Evolutionary conservation across 768 basidiomycete species (phyloP).

Genomic region (Termitomyces sp.): DNA sequence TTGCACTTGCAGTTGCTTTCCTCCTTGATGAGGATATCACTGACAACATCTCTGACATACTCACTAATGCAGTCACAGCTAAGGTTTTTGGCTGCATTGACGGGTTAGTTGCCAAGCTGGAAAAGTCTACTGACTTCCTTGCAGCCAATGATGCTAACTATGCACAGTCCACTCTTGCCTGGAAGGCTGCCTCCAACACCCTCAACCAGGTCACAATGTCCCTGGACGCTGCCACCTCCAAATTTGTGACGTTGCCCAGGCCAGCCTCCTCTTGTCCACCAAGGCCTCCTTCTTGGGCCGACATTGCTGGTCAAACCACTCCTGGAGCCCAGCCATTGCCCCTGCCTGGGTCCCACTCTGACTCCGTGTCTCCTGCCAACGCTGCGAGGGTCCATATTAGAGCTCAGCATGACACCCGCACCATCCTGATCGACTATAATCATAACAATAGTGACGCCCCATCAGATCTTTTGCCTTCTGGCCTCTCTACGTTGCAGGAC

Average conservation of each 20-base stretch:
- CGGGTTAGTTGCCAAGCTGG: neutral
- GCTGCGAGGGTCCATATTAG: neutral
- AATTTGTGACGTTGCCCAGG: no score
- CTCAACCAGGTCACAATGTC: no score
- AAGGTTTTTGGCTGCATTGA: neutral
- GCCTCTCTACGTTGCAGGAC: neutral
- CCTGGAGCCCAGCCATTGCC: neutral
- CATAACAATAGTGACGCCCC: neutral
- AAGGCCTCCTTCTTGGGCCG: neutral
- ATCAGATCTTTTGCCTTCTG: neutral
- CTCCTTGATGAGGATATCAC: neutral
- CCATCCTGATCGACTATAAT: neutral
- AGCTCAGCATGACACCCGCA: neutral
- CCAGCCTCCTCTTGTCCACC: no score
- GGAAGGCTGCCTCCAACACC: no score
- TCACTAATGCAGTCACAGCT: neutral
- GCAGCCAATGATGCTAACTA: neutral
- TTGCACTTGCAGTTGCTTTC: neutral
- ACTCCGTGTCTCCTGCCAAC: neutral
- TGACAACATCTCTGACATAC: neutral
- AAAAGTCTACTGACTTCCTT: neutral
- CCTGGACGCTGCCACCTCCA: no score
- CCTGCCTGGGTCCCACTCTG: neutral
- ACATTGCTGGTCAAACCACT: neutral
- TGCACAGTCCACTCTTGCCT: neutral